phyloP scores from a whole-genome alignment of 148 eudicot species.

The Persicaria tinctoria region DNA sequence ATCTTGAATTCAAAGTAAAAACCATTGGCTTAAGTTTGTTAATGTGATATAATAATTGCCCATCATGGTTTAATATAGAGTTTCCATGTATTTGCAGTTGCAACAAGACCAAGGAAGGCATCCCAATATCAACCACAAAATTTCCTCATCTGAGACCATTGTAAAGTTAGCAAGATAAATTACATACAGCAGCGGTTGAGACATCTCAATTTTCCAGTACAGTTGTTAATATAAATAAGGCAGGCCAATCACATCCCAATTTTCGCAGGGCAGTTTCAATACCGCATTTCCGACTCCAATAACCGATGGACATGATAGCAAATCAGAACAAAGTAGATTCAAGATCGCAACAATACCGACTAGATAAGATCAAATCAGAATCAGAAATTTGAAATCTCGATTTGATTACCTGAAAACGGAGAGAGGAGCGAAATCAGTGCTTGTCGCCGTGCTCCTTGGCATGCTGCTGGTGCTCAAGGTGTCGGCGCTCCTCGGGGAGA shows the following conservation, averaged over 20 bases:
- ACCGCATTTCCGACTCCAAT: background rate
- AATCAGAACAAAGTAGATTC: background rate
- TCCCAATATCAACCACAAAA: background rate
- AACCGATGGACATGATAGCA: background rate
- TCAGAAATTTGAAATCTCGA: background rate
- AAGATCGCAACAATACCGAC: background rate
- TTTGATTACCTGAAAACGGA: background rate
- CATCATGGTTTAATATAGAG: background rate
- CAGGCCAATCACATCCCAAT: too few species aligned
- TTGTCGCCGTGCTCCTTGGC: conserved; percentile 42
- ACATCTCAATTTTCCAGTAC: background rate
- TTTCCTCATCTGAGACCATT: background rate
- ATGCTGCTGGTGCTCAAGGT: conserved; percentile 67
- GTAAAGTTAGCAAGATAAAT: background rate
- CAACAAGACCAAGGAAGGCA: background rate
- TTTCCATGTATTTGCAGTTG: background rate
- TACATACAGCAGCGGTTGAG: background rate
- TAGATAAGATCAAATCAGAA: background rate
- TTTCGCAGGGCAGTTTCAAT: too few species aligned
- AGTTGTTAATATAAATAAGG: too few species aligned
- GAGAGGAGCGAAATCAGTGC: background rate
- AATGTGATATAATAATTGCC: background rate
- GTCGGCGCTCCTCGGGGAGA: conserved; percentile 95
- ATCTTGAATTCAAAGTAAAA: background rate
- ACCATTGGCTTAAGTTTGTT: background rate